Conservation (phyloP, 805 yeast genomes). For the Zygosaccharomyces gambellarensis region DNA sequence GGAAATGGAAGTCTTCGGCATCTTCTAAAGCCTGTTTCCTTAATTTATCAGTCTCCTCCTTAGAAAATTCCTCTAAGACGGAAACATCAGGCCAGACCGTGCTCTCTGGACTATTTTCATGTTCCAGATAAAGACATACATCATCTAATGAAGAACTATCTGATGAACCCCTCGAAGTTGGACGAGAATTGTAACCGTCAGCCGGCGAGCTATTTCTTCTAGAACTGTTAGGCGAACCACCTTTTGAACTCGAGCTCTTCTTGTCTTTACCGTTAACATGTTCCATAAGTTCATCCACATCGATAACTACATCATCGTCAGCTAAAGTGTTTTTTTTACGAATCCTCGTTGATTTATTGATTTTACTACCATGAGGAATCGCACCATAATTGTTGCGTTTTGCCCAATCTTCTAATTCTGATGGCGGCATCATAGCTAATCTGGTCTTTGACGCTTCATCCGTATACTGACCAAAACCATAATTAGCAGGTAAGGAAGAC, state of each 20-base stretch:
- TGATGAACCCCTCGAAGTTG: conserved; percentile 39
- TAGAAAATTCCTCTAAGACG: conserved; percentile 70
- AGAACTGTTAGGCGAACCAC: conserved; percentile 8
- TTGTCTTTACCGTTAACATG: conserved; percentile 18
- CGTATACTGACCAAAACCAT: conserved; percentile 4
- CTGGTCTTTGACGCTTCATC: conserved; percentile 2
- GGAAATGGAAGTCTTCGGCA: conserved; percentile 37
- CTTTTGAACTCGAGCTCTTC: conserved; percentile 1
- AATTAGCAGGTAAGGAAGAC: conserved; percentile 10
- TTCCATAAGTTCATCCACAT: conserved; percentile 33
- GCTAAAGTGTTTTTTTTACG: conserved; percentile 17
- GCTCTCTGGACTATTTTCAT: conserved; percentile 29
- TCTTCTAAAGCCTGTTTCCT: conserved; percentile 39
- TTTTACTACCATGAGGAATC: conserved; percentile 7
- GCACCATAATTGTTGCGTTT: conserved; percentile 10
- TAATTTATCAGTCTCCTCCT: conserved; percentile 55
- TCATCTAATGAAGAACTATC: conserved; percentile 79
- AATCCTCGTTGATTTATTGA: conserved; percentile 6
- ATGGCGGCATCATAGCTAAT: conserved; percentile 11
- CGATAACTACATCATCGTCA: conserved; percentile 31
- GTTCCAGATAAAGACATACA: conserved; percentile 84
- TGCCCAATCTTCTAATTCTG: conserved; percentile 16
- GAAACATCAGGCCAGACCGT: conserved; percentile 77
- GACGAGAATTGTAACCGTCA: conserved; percentile 39
- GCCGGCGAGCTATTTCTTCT: conserved; percentile 16